phyloP scores from a whole-genome alignment of 768 basidiomycete genomes.

The Kwoniella sp. region DNA sequence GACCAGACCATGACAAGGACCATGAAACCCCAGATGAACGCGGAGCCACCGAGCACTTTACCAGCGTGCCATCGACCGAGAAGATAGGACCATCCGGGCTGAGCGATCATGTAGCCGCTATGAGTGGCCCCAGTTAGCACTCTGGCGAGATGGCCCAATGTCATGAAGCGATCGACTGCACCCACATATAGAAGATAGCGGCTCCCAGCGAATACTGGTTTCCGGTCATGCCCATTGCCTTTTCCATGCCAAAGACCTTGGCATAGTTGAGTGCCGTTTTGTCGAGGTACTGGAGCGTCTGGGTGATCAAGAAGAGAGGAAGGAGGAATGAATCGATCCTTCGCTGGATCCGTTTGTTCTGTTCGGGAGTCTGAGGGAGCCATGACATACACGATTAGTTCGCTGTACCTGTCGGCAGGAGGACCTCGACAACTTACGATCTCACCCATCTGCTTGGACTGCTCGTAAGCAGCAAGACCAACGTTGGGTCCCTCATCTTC shows the following conservation, averaged over 20 bases:
- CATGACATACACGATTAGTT: no score
- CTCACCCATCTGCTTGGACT: conserved; percentile 47
- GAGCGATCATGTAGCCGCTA: conserved; percentile 51
- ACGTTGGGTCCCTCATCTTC: conserved; percentile 49
- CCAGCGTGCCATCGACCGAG: conserved; percentile 54
- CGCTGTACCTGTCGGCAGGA: no score
- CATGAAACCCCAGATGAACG: conserved; percentile 52
- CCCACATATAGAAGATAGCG: conserved; percentile 40
- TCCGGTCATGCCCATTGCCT: conserved; percentile 47
- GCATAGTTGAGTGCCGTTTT: conserved; percentile 53
- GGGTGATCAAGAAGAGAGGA: conserved; percentile 53
- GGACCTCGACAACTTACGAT: no score
- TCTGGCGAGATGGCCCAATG: no score
- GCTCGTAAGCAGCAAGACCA: conserved; percentile 47
- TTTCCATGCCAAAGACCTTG: conserved; percentile 55
- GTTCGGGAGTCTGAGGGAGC: conserved; percentile 41
- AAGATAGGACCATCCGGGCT: conserved; percentile 47
- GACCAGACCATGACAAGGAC: conserved; percentile 52
- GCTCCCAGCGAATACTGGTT: conserved; percentile 46
- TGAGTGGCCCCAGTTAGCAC: no score
- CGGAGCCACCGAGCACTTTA: conserved; percentile 50
- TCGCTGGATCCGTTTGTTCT: conserved; percentile 44
- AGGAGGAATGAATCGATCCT: conserved; percentile 54
- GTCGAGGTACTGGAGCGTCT: conserved; percentile 50
- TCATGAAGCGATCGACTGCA: not conserved